A percentile compares a stretch with the other conserved stretches of the same genome.
Conservation (phyloP, 768 basidiomycete species). For the Serendipita indica region DNA sequence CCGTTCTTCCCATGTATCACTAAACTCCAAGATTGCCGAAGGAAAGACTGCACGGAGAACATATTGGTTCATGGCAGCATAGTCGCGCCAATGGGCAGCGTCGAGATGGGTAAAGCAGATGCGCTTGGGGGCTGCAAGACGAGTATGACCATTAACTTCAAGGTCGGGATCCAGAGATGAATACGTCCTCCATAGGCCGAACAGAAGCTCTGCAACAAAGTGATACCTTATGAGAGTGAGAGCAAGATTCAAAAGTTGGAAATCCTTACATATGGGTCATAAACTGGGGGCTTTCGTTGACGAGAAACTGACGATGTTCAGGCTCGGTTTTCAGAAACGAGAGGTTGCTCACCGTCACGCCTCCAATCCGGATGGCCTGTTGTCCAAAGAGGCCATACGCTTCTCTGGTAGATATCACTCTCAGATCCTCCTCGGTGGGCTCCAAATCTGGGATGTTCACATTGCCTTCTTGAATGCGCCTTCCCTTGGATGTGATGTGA, state of each 20-base stretch:
- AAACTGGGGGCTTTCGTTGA: constrained; percentile 82
- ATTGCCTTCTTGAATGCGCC: constrained; percentile 41
- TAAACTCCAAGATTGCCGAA: constrained; percentile 62
- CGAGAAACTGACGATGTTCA: constrained; percentile 39
- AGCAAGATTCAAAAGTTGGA: not conserved
- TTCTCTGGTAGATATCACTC: constrained; percentile 50
- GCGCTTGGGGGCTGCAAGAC: constrained; percentile 57
- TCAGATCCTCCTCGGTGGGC: constrained; percentile 68
- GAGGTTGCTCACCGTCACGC: constrained; percentile 43
- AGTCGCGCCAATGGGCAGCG: constrained; percentile 76
- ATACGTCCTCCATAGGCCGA: constrained; percentile 87
- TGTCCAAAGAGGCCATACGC: constrained; percentile 57
- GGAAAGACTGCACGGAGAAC: constrained; percentile 70
- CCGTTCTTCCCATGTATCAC: constrained; percentile 73
- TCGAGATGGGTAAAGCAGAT: constrained; percentile 64
- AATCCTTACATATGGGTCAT: constrained; percentile 24
- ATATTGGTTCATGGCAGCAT: constrained; percentile 82
- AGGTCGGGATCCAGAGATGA: constrained; percentile 65
- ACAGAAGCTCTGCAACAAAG: constrained; percentile 54
- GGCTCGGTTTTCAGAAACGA: not conserved
- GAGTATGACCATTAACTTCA: constrained; percentile 45
- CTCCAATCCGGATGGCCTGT: constrained; percentile 60
- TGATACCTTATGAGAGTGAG: not conserved
- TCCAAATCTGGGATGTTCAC: constrained; percentile 42
- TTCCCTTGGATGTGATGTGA: constrained; percentile 56